These are phyloP conservation scores for Yarrowia sp. DNA, from an alignment of 805 yeast genomes.

Conservation along the genomic window DNA sequence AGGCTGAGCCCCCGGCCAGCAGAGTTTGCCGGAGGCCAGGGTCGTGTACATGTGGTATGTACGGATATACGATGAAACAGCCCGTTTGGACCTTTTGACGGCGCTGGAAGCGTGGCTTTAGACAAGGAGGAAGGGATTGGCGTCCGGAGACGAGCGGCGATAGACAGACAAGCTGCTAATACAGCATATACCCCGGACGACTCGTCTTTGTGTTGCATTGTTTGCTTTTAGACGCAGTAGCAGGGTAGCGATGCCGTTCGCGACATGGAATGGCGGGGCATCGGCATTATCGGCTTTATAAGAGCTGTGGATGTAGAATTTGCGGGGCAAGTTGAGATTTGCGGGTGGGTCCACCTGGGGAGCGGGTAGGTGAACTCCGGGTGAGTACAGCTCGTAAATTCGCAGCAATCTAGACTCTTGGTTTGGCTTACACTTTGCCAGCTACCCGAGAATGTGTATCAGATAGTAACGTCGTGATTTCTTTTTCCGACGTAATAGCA, in stretches of 20 bases:
- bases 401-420: neutral
- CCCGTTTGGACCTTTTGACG: too few relatives aligned
- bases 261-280: neutral
- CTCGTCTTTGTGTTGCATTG: neutral
- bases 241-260: constrained; percentile 11
- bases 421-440: neutral
- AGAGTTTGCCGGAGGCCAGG: neutral
- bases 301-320: too few relatives aligned
- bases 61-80: constrained; percentile 26
- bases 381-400: too few relatives aligned
- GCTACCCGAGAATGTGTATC: constrained; percentile 7
- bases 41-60: constrained; percentile 7
- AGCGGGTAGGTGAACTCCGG: too few relatives aligned
- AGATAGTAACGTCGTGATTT: neutral
- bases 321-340: too few relatives aligned
- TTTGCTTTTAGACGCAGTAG: neutral
- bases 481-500: constrained; percentile 17
- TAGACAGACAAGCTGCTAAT: too few relatives aligned
- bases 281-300: too few relatives aligned
- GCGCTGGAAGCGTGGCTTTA: neutral
- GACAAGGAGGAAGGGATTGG: neutral
- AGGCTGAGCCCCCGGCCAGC: constrained; percentile 22
- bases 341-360: too few relatives aligned
- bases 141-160: neutral
- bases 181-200: neutral